Evolutionary conservation across 805 yeast genomes (phyloP), one percentile per base, ranked within the genome.

Genomic region (Sugiyamaella floridensis): DNA sequence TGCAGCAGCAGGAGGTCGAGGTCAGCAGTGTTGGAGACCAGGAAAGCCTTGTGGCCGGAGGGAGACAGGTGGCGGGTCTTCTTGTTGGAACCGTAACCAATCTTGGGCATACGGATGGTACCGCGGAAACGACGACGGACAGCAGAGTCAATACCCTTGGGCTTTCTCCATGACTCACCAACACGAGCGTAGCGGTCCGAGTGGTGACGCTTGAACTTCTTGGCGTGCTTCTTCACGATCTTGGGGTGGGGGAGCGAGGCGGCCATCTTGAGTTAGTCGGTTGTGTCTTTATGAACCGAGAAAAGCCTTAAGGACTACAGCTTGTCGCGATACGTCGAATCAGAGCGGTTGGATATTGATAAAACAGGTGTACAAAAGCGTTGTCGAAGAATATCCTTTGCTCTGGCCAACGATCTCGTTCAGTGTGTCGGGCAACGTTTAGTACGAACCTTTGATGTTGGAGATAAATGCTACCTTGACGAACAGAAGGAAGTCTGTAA

Each of bases 51-150:
- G 95, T 88, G 96, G 75, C 99, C 99, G 62, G 96, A 87, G 76
- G 97, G 96, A 73, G 80, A 77, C 81, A 93, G 73, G 85, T 84
- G 88, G 78, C 85, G 89, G 75, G 99, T 93, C 84, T 86, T 89
- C 82, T 89, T 93, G 96, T 93, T 89, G 69, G 98, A 89, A 80
- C 99, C 97, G 83, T 88, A 93, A 83, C 99, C 99, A 71, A 93
- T 90, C 82, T 86, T 90, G 83, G 99, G 99, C 83, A 92, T 95
- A 71, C 90, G 82, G 75, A 93, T 88, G 79, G 92, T 86, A 74
- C 99, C 99, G 85, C 97, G 89, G 96, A 93, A 93, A 61, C 76
- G 71, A 84, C 99, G 92, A 84, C 99, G 93, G 76, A 95, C 97
- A 81, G 89, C 83, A 68, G 98, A 90, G 83, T 93, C 99, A 76